Evolutionary conservation across 306 rosid genomes (phyloP).

Genomic region (Trifolium fragiferum): DNA sequence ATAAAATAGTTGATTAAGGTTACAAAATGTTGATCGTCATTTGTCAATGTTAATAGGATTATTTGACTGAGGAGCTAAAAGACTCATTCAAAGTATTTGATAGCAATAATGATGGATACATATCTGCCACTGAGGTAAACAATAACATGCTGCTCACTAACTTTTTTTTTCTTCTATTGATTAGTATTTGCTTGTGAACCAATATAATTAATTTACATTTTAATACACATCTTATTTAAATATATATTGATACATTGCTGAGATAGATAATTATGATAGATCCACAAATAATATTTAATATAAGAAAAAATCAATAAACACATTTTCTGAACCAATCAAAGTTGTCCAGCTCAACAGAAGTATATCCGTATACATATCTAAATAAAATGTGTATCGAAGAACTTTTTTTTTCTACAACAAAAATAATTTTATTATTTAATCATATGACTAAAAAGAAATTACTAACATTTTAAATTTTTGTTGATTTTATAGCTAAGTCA

Average conservation of each 20-base stretch:
- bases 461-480: neutral
- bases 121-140: conserved; percentile 74
- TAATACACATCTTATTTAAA: no score
- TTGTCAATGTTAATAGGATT: conserved; percentile 43
- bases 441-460: neutral
- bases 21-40: neutral
- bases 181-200: neutral
- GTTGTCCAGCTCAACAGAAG: no score
- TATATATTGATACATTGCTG: no score
- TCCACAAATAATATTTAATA: no score
- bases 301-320: no score
- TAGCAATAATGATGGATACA: conserved; percentile 81
- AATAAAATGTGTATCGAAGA: no score
- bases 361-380: no score
- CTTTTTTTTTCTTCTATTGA: neutral
- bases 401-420: no score
- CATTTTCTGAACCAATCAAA: no score
- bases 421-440: neutral
- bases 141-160: neutral
- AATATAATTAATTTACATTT: no score
- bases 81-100: conserved; percentile 89
- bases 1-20: neutral
- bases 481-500: neutral
- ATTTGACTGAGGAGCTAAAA: conserved; percentile 64
- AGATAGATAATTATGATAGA: no score